phyloP scores from a whole-genome alignment of 2,329 filamentous ascomycete species.

The Fusarium guadeloupense region DNA sequence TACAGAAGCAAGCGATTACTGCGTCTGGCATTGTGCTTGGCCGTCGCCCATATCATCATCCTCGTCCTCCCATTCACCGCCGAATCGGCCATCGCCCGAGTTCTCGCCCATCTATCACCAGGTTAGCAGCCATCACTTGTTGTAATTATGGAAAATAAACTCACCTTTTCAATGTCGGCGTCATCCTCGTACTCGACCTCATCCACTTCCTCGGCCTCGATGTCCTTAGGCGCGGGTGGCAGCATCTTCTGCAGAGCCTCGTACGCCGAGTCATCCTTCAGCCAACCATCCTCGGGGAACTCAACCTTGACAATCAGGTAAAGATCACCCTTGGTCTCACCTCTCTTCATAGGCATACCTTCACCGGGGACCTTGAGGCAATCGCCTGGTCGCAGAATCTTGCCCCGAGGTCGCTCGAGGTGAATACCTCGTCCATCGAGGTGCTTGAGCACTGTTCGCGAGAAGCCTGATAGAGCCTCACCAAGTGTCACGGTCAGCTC shows the following conservation, averaged over 20 bases:
- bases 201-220: conserved; percentile 79
- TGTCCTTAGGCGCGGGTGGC: conserved; percentile 68
- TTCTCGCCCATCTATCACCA: conserved; percentile 71
- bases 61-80: conserved; percentile 71
- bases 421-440: conserved; percentile 92
- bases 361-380: conserved; percentile 87
- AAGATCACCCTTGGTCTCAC: conserved; percentile 84
- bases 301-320: conserved; percentile 87
- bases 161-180: conserved; percentile 80
- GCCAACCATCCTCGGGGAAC: conserved; percentile 89
- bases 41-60: conserved; percentile 75
- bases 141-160: conserved; percentile 34
- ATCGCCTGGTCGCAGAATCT: conserved; percentile 84
- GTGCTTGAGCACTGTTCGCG: conserved; percentile 88
- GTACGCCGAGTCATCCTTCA: conserved; percentile 75
- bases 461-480: conserved; percentile 89
- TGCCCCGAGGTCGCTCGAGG: conserved; percentile 80
- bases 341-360: conserved; percentile 93
- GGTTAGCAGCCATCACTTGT: conserved; percentile 17
- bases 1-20: conserved; percentile 58
- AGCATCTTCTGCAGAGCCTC: conserved; percentile 78
- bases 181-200: conserved; percentile 89
- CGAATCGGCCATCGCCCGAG: conserved; percentile 73
- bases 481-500: conserved; percentile 82
- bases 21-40: conserved; percentile 75